Percentiles rank a stretch among this genome's conserved stretches.
phyloP scores from a whole-genome alignment of 1,284 basidiomycete species.

The Wallemia ichthyophaga region DNA sequence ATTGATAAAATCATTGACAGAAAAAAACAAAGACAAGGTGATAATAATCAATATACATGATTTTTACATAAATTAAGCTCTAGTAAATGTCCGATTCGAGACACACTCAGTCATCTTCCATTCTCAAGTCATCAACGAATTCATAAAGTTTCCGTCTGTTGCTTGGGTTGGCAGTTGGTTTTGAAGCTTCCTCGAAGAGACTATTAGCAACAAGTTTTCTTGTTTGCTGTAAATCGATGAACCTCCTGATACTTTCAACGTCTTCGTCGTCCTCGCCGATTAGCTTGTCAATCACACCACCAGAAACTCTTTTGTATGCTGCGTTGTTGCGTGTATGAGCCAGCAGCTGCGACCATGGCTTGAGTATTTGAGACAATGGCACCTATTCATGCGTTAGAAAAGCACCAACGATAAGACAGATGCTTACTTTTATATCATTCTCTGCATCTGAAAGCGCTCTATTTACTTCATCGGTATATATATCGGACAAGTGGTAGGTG shows the following conservation, averaged over 20 bases:
- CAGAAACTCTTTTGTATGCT: conserved; percentile 34
- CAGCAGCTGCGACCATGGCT: conserved; percentile 14
- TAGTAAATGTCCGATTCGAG: too few species aligned
- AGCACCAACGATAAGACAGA: background rate
- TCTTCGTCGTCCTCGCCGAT: conserved; percentile 15
- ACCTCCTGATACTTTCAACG: background rate
- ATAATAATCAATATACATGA: too few species aligned
- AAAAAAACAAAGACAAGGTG: too few species aligned
- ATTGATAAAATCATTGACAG: too few species aligned
- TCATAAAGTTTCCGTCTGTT: background rate
- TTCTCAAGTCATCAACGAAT: background rate
- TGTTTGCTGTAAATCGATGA: background rate
- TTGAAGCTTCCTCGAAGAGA: background rate
- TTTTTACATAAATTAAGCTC: too few species aligned
- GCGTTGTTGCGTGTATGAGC: conserved; percentile 12
- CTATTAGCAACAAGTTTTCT: background rate
- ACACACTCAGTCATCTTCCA: background rate
- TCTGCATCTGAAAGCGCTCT: conserved; percentile 23
- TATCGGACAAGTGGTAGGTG: conserved; percentile 57
- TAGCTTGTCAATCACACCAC: conserved; percentile 31
- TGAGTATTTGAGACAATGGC: conserved; percentile 11
- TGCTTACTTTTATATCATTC: conserved; percentile 9
- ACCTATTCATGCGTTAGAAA: conserved; percentile 2
- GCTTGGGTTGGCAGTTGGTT: background rate
- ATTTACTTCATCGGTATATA: conserved; percentile 71